Conservation (phyloP, 2,329 filamentous ascomycete species). For the Paecilomyces dactylethromorphus region DNA sequence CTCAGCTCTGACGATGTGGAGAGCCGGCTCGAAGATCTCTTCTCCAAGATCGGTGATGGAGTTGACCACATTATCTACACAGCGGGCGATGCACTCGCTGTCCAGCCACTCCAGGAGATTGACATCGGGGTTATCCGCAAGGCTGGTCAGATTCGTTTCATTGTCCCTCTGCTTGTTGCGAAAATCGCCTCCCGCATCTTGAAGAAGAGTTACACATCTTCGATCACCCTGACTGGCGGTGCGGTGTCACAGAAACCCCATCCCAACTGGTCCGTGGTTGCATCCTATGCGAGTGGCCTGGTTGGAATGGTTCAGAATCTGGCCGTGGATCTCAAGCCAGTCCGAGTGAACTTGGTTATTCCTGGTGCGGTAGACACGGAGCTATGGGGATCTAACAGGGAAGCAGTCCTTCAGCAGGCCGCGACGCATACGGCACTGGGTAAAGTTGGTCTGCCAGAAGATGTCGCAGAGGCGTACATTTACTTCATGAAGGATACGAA, state of each 20-base stretch:
- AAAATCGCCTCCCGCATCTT: slow-evolving; percentile 45
- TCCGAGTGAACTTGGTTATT: slow-evolving; percentile 57
- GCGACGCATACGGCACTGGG: slow-evolving; percentile 15
- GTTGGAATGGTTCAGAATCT: slow-evolving; percentile 50
- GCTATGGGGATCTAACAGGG: slow-evolving; percentile 26
- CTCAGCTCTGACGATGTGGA: slow-evolving; percentile 44
- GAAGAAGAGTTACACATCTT: slow-evolving; percentile 34
- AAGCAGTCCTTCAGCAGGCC: slow-evolving; percentile 10
- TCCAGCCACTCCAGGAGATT: slow-evolving; percentile 35
- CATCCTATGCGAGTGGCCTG: slow-evolving; percentile 44
- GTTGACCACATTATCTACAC: slow-evolving; percentile 55
- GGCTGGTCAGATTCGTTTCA: slow-evolving; percentile 45
- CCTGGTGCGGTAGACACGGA: slow-evolving; percentile 51
- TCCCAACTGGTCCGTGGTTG: slow-evolving; percentile 46
- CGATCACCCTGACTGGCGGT: slow-evolving; percentile 54
- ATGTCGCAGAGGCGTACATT: slow-evolving; percentile 43
- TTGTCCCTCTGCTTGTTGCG: slow-evolving; percentile 46
- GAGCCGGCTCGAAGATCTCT: slow-evolving; percentile 40
- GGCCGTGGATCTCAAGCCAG: slow-evolving; percentile 57
- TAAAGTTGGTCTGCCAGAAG: slow-evolving; percentile 33
- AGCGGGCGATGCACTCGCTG: slow-evolving; percentile 44
- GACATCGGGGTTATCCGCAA: slow-evolving; percentile 35
- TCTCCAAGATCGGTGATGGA: slow-evolving; percentile 23
- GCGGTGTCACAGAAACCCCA: slow-evolving; percentile 45
- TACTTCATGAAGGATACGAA: slow-evolving; percentile 32